Percentiles rank a stretch among this genome's conserved stretches.
These are phyloP conservation scores for Auriscalpium microsporum DNA, from an alignment of 768 basidiomycete species.

Conservation along the genomic window DNA sequence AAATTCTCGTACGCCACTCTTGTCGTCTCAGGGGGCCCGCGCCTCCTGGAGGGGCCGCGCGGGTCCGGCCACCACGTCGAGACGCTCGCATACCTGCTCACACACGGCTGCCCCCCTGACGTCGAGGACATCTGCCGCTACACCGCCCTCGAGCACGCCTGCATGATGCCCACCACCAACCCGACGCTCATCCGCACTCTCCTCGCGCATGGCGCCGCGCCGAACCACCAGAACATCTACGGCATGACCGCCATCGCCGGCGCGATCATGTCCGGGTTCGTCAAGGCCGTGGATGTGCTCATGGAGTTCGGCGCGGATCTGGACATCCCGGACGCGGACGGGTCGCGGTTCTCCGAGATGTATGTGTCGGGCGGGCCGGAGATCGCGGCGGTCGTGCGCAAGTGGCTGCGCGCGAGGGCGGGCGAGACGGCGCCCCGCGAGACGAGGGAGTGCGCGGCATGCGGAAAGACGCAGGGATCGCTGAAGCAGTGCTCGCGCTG, in stretches of 20 bases:
- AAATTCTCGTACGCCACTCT: not conserved
- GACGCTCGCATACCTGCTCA: slow-evolving; percentile 24
- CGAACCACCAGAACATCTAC: slow-evolving; percentile 40
- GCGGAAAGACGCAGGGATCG: slow-evolving; percentile 27
- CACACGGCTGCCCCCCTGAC: slow-evolving; percentile 33
- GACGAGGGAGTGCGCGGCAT: slow-evolving; percentile 38
- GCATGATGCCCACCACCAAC: slow-evolving; percentile 21
- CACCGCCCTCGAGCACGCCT: slow-evolving; percentile 44
- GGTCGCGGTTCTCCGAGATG: slow-evolving; percentile 23
- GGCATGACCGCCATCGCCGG: slow-evolving; percentile 36
- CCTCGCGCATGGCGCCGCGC: slow-evolving; percentile 38
- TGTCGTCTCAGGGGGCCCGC: not conserved
- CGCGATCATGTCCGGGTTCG: slow-evolving; percentile 20
- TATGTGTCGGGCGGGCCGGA: slow-evolving; percentile 31
- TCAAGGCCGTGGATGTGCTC: slow-evolving; percentile 30
- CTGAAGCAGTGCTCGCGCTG: slow-evolving; percentile 33
- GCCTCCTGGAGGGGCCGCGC: not conserved
- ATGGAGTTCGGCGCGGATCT: slow-evolving; percentile 43
- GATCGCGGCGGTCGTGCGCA: slow-evolving; percentile 34
- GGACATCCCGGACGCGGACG: slow-evolving; percentile 32
- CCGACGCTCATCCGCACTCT: slow-evolving; percentile 31
- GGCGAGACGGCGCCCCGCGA: slow-evolving; percentile 35
- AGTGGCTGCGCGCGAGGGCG: slow-evolving; percentile 38
- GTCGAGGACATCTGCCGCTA: slow-evolving; percentile 31
- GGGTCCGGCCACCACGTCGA: not conserved